phyloP scores from a whole-genome alignment of 306 rosid species.

The Carpinus viminea region DNA sequence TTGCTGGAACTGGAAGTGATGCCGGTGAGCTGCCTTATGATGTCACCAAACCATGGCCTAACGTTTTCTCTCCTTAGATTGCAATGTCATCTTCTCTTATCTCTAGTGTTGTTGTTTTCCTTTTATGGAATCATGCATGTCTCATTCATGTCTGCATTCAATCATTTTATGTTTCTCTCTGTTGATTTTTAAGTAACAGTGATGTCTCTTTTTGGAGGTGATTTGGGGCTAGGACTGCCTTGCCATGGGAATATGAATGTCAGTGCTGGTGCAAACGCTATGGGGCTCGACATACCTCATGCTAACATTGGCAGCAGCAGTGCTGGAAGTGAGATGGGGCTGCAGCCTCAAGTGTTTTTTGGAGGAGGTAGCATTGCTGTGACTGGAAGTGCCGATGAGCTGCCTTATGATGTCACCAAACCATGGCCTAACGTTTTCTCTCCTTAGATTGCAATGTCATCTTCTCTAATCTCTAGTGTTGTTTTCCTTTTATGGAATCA shows the following conservation, averaged over 20 bases:
- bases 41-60: constrained; percentile 6
- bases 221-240: neutral
- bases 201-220: neutral
- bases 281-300: too few relatives aligned
- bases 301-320: neutral
- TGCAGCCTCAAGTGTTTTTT: neutral
- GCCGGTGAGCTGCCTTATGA: constrained; percentile 8
- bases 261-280: neutral
- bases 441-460: neutral
- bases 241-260: neutral
- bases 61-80: neutral
- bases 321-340: constrained; percentile 8
- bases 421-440: constrained; percentile 8
- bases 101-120: neutral
- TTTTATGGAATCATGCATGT: neutral
- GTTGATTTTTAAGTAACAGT: neutral
- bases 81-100: neutral
- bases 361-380: neutral
- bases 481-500: neutral
- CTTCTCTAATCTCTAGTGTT: neutral
- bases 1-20: neutral
- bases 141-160: neutral
- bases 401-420: constrained; percentile 11
- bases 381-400: neutral
- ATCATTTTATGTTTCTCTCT: neutral